These are phyloP conservation scores for Voacanga thouarsii DNA, from an alignment of 257 asterid genomes.

Conservation along the genomic window DNA sequence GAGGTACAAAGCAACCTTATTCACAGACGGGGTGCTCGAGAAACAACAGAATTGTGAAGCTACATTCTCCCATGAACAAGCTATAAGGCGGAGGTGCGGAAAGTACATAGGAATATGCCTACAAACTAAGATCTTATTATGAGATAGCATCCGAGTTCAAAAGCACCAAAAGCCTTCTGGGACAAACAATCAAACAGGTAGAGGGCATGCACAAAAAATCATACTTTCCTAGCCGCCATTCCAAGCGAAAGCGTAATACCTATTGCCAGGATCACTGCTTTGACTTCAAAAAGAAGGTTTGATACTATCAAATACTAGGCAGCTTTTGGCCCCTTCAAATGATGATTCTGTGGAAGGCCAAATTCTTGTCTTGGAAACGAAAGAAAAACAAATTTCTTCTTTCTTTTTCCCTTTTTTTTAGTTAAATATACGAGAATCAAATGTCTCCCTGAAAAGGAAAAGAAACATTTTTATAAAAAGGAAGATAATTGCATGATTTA, in stretches of 20 bases:
- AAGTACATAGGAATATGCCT: background rate
- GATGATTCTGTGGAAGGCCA: no score
- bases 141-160: background rate
- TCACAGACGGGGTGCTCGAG: constrained; percentile 36
- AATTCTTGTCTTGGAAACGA: no score
- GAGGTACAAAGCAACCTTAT: constrained; percentile 68
- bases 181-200: constrained; percentile 20
- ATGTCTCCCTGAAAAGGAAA: no score
- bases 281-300: background rate
- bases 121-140: background rate
- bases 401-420: no score
- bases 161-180: background rate
- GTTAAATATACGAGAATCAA: no score
- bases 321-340: no score
- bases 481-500: no score
- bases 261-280: background rate
- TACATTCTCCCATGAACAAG: constrained; percentile 23
- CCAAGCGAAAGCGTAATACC: background rate
- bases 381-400: no score
- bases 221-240: background rate
- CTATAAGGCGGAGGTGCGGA: constrained; percentile 2
- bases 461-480: no score
- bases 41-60: constrained; percentile 40
- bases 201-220: background rate
- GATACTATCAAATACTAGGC: background rate